Evolutionary conservation across 2,329 filamentous ascomycete species (phyloP).

Genomic region (Aphanocladium album): DNA sequence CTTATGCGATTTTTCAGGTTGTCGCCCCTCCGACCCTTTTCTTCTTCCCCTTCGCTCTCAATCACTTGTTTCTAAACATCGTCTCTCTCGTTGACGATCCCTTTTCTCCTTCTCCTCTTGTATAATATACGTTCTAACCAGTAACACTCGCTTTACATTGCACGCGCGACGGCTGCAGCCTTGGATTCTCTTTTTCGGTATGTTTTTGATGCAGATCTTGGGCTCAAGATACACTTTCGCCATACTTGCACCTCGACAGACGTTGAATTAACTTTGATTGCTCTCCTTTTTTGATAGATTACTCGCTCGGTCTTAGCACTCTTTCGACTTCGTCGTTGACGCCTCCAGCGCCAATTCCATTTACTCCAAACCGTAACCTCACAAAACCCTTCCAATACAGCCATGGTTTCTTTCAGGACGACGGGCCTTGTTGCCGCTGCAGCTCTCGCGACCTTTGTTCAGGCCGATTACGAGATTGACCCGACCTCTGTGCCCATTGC

Average conservation of each 20-base stretch:
- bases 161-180: not conserved
- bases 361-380: not conserved
- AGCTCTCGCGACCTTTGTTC: slow-evolving; percentile 47
- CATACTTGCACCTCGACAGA: not conserved
- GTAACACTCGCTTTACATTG: not conserved
- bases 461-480: slow-evolving; percentile 56
- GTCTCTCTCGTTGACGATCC: slow-evolving; percentile 13
- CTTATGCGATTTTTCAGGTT: not conserved
- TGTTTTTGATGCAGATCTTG: not conserved
- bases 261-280: not conserved
- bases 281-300: not conserved
- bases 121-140: not conserved
- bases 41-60: not conserved
- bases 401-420: slow-evolving; percentile 52
- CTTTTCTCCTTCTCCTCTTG: slow-evolving; percentile 3
- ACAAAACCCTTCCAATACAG: slow-evolving; percentile 14
- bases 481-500: slow-evolving; percentile 52
- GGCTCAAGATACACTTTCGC: not conserved
- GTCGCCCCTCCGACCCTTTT: not conserved
- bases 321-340: not conserved
- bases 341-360: not conserved
- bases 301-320: not conserved
- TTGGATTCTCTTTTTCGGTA: slow-evolving; percentile 11
- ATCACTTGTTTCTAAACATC: not conserved
- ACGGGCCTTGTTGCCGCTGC: slow-evolving; percentile 50